A percentile compares a stretch with the other conserved stretches of the same genome.
These are phyloP conservation scores for Vachellia collinsii DNA, from an alignment of 306 rosid genomes.

Conservation along the genomic window DNA sequence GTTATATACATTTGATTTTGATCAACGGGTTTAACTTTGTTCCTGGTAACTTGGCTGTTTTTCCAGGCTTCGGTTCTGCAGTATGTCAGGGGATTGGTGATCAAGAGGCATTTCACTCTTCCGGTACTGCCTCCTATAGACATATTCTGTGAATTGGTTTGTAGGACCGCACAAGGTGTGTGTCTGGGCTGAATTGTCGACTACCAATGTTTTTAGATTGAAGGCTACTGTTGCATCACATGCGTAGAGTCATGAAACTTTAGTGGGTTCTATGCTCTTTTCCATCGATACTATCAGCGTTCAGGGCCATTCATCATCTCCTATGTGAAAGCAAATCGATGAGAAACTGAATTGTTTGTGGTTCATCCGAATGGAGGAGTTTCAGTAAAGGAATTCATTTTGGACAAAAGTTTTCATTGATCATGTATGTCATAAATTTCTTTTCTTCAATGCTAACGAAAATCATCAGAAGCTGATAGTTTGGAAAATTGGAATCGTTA, in stretches of 20 bases:
- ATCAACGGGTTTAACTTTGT: too few species aligned
- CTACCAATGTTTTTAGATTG: not conserved
- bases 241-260: not conserved
- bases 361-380: not conserved
- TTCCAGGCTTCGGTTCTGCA: conserved; percentile 20
- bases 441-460: not conserved
- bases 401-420: not conserved
- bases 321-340: not conserved
- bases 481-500: conserved; percentile 16
- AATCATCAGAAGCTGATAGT: not conserved
- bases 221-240: not conserved
- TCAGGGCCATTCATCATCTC: not conserved
- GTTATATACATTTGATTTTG: conserved; percentile 16
- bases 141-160: conserved; percentile 4
- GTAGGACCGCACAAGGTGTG: not conserved
- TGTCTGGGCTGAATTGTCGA: conserved; percentile 1
- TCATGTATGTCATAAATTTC: not conserved
- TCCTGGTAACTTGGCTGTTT: too few species aligned
- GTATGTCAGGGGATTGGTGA: conserved; percentile 34
- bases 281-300: not conserved
- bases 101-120: conserved; percentile 28
- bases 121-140: not conserved
- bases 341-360: conserved; percentile 9
- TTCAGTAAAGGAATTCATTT: not conserved
- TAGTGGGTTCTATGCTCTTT: not conserved